These are phyloP conservation scores for Heterobasidion occidentale DNA, from an alignment of 1,284 basidiomycete species.

Conservation along the genomic window DNA sequence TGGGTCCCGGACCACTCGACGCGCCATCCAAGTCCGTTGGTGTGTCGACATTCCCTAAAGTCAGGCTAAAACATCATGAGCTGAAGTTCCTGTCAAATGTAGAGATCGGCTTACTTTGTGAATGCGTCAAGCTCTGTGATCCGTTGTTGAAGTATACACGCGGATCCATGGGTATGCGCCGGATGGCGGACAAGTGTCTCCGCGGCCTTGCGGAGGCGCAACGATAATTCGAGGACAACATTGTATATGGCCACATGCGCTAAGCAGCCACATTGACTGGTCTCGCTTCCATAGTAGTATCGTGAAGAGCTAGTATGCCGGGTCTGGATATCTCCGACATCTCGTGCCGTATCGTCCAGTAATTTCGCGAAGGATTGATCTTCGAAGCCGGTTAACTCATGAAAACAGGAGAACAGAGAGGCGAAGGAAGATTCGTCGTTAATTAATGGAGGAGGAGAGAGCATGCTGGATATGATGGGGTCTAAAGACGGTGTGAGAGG, in stretches of 20 bases:
- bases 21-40: slow-evolving; percentile 9
- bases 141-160: slow-evolving; percentile 43
- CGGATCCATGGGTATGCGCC: slow-evolving; percentile 35
- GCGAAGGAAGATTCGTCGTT: not conserved
- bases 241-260: slow-evolving; percentile 44
- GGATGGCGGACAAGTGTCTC: slow-evolving; percentile 44
- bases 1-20: not conserved
- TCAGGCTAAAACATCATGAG: slow-evolving; percentile 5
- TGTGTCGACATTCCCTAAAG: slow-evolving; percentile 27
- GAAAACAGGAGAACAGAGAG: slow-evolving; percentile 5
- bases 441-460: not conserved
- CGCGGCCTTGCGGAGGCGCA: slow-evolving; percentile 49
- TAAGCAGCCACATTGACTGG: slow-evolving; percentile 50
- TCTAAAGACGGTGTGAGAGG: not conserved
- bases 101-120: slow-evolving; percentile 36
- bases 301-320: slow-evolving; percentile 1
- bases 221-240: slow-evolving; percentile 51
- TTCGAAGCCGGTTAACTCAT: slow-evolving; percentile 1
- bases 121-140: slow-evolving; percentile 50
- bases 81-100: not conserved
- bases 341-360: slow-evolving; percentile 9
- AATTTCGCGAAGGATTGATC: slow-evolving; percentile 7
- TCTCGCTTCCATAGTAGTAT: slow-evolving; percentile 5
- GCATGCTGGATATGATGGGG: not conserved
- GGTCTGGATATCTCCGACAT: slow-evolving; percentile 1